Percentiles rank a stretch among this genome's conserved stretches.
phyloP scores from a whole-genome alignment of 1,139 yeast species.

The Magnusiomyces suaveolens region DNA sequence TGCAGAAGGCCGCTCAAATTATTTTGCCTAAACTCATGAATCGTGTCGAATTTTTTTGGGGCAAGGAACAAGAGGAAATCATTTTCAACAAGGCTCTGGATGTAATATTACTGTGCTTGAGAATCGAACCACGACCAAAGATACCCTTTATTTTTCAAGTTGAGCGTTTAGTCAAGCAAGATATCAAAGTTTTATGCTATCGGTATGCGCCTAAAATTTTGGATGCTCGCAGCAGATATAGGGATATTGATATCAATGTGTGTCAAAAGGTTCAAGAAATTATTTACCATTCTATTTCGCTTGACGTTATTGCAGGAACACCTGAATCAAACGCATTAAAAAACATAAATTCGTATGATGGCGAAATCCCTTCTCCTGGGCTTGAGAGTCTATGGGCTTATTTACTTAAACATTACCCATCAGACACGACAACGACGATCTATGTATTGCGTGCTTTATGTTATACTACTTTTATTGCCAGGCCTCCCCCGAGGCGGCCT shows the following conservation, averaged over 20 bases:
- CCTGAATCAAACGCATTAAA: conserved; percentile 15
- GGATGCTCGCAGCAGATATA: conserved; percentile 10
- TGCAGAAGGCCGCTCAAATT: conserved; percentile 10
- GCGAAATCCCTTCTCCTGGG: conserved; percentile 16
- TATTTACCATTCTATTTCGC: conserved; percentile 11
- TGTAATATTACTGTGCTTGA: conserved; percentile 9
- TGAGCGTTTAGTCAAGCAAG: conserved; percentile 11
- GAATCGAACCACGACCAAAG: conserved; percentile 7
- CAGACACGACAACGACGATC: conserved; percentile 11
- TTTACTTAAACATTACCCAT: conserved; percentile 13
- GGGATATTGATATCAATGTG: conserved; percentile 11
- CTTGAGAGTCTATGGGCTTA: conserved; percentile 15
- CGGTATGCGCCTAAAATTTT: conserved; percentile 9
- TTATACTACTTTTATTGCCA: conserved; percentile 17
- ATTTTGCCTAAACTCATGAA: conserved; percentile 9
- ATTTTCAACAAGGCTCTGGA: conserved; percentile 9
- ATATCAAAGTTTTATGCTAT: conserved; percentile 11
- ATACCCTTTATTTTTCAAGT: conserved; percentile 14
- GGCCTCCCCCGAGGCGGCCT: conserved; percentile 18
- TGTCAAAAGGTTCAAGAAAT: conserved; percentile 10
- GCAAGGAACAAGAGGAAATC: conserved; percentile 9
- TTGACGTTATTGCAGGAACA: conserved; percentile 18
- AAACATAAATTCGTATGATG: conserved; percentile 12
- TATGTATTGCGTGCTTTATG: conserved; percentile 14
- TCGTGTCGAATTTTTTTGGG: background rate